Evolutionary conservation across 768 basidiomycete species (phyloP).

Genomic region (Leccinum incarnatum): DNA sequence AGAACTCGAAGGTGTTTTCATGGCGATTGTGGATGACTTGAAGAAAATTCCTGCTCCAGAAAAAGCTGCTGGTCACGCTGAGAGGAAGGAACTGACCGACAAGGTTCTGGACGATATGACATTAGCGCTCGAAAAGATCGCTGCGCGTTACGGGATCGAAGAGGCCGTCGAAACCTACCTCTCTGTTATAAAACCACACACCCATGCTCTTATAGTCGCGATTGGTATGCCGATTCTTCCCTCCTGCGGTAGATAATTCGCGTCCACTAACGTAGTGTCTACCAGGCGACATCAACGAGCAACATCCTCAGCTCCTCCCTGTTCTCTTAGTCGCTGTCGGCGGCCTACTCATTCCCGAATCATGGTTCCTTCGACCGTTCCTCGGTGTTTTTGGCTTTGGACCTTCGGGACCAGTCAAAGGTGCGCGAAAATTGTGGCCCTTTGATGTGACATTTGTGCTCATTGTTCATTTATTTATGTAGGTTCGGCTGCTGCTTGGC

Average conservation of each 20-base stretch:
- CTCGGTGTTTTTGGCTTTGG: slow-evolving; percentile 15
- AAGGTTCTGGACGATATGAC: slow-evolving; percentile 4
- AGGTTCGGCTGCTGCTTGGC: slow-evolving; percentile 13
- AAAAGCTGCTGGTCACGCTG: slow-evolving; percentile 3
- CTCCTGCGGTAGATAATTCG: neutral
- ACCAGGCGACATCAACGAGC: slow-evolving; percentile 15
- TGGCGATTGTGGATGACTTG: neutral
- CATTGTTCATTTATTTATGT: neutral
- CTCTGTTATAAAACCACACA: slow-evolving; percentile 3
- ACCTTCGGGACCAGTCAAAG: slow-evolving; percentile 12
- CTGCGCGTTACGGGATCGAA: slow-evolving; percentile 7
- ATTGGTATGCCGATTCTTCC: slow-evolving; percentile 5
- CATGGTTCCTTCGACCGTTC: slow-evolving; percentile 15
- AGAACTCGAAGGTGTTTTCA: slow-evolving; percentile 16
- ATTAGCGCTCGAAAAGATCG: slow-evolving; percentile 3
- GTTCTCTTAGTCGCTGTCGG: slow-evolving; percentile 3
- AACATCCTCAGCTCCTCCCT: slow-evolving; percentile 7
- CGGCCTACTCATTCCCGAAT: slow-evolving; percentile 8
- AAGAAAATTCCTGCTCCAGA: neutral
- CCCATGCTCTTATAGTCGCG: slow-evolving; percentile 5
- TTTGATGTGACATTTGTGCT: no score
- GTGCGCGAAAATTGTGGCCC: neutral
- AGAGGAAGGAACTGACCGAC: slow-evolving; percentile 6
- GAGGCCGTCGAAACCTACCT: slow-evolving; percentile 3
- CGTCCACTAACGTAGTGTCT: neutral